phyloP scores from a whole-genome alignment of 2,329 filamentous ascomycete genomes.

The Verticillium longisporum region DNA sequence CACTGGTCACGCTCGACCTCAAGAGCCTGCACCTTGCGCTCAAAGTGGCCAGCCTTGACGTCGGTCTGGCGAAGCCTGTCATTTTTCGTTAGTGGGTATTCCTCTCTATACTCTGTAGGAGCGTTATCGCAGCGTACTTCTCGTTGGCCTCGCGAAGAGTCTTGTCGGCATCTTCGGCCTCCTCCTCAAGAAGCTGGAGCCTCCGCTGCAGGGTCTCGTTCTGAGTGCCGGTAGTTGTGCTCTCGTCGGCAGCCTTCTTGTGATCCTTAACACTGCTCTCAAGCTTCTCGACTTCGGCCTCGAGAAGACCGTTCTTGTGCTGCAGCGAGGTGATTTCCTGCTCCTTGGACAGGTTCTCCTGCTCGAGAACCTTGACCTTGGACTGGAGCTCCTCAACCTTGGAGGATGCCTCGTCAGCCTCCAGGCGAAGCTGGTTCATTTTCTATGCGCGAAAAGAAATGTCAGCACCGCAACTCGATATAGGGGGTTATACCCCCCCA shows the following conservation, averaged over 20 bases:
- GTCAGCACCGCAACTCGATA: conserved; percentile 10
- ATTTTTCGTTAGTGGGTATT: conserved; percentile 4
- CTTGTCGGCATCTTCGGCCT: conserved; percentile 95
- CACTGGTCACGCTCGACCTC: conserved; percentile 88
- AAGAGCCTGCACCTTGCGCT: conserved; percentile 97
- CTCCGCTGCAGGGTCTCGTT: conserved; percentile 88
- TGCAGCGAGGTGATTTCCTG: conserved; percentile 95
- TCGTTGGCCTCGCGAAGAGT: conserved; percentile 95
- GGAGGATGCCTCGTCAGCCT: conserved; percentile 77
- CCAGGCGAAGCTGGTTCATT: conserved; percentile 90
- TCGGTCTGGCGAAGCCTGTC: conserved; percentile 93
- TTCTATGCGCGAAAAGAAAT: conserved; percentile 48
- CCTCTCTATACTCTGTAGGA: neutral
- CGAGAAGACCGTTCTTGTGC: conserved; percentile 91
- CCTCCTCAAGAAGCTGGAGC: conserved; percentile 94
- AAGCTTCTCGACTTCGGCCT: conserved; percentile 87
- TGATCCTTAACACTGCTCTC: conserved; percentile 76
- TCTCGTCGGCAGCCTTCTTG: conserved; percentile 81
- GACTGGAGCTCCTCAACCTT: conserved; percentile 82
- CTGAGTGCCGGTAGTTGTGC: conserved; percentile 75
- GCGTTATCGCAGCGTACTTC: conserved; percentile 61
- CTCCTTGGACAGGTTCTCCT: conserved; percentile 94
- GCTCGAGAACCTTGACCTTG: conserved; percentile 85
- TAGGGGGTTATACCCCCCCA: conserved; percentile 14
- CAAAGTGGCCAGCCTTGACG: conserved; percentile 97